Conservation (phyloP, 306 rosid species). For the Dalbergia oliveri region DNA sequence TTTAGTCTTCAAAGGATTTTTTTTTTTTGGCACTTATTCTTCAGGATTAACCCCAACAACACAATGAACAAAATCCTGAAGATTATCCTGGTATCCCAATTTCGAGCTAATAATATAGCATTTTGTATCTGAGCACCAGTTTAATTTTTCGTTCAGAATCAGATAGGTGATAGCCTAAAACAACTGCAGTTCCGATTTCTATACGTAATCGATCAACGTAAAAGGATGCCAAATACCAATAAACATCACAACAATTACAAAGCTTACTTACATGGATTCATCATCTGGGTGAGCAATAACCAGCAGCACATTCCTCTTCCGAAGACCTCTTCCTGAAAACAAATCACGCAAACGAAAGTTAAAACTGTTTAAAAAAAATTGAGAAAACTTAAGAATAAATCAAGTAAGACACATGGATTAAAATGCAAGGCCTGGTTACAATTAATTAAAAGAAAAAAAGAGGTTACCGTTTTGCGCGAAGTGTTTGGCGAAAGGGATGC, state of each 20-base stretch:
- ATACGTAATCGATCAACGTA: not conserved
- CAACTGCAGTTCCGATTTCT: not conserved
- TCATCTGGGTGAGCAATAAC: slow-evolving; percentile 93
- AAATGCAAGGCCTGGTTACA: not conserved
- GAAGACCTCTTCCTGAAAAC: slow-evolving; percentile 57
- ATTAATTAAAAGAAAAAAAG: not conserved
- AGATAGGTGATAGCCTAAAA: not conserved
- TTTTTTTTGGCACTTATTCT: not conserved
- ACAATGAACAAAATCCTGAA: not conserved
- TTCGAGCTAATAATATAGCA: not conserved
- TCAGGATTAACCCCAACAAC: not conserved
- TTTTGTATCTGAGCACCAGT: not conserved
- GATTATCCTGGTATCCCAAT: not conserved
- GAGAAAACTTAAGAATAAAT: too few relatives aligned
- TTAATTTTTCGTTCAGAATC: not conserved
- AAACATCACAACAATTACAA: not conserved
- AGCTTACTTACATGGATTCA: slow-evolving; percentile 83
- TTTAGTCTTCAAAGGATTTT: not conserved
- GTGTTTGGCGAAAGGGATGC: slow-evolving; percentile 45
- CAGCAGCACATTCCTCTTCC: slow-evolving; percentile 71
- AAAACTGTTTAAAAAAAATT: not conserved
- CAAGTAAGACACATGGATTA: not conserved
- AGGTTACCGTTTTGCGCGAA: slow-evolving; percentile 54
- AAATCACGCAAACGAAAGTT: not conserved
- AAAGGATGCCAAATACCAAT: not conserved